A percentile compares a stretch with the other conserved stretches of the same genome.
phyloP scores from a whole-genome alignment of 192 early-diverging fungal genomes.

The Dissophora globulifera region DNA sequence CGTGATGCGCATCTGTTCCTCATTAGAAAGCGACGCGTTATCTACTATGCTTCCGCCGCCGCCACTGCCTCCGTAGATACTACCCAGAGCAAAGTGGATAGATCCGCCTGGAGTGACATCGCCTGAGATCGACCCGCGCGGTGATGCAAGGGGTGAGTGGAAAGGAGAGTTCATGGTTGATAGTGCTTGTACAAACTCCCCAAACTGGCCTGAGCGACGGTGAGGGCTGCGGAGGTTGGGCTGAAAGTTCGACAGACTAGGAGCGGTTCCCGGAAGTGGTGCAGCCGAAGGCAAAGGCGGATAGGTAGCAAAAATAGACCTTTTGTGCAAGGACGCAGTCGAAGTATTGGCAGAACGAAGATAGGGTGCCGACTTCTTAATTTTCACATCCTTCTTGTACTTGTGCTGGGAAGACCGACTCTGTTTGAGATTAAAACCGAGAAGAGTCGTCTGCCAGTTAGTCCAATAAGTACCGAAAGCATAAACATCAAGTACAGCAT shows the following conservation, averaged over 20 bases:
- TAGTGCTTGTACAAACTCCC: conserved; percentile 15
- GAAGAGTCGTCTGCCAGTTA: too few relatives aligned
- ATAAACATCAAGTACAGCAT: too few relatives aligned
- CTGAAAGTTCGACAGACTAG: conserved; percentile 25
- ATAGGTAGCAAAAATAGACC: conserved; percentile 36
- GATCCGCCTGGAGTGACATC: conserved; percentile 5
- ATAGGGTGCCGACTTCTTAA: conserved; percentile 13
- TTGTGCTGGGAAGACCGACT: too few relatives aligned
- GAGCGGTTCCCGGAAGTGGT: neutral
- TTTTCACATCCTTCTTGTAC: conserved; percentile 17
- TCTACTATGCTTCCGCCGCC: neutral
- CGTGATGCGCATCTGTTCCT: conserved; percentile 62
- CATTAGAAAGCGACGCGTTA: conserved; percentile 40
- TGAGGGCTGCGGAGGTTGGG: conserved; percentile 2
- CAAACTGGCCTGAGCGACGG: conserved; percentile 27
- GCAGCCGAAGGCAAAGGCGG: conserved; percentile 16
- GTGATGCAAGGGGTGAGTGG: conserved; percentile 22
- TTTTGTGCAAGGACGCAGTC: conserved; percentile 20
- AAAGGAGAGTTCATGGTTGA: conserved; percentile 12
- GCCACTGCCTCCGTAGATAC: neutral
- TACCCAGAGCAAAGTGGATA: neutral
- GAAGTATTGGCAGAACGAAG: conserved; percentile 32
- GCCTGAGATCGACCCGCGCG: conserved; percentile 32
- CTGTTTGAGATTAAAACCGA: too few relatives aligned
- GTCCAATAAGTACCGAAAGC: too few relatives aligned